Evolutionary conservation across 805 yeast species (phyloP), one percentile per base, ranked within the genome.

Genomic region (Suhomyces xylopsoci): DNA sequence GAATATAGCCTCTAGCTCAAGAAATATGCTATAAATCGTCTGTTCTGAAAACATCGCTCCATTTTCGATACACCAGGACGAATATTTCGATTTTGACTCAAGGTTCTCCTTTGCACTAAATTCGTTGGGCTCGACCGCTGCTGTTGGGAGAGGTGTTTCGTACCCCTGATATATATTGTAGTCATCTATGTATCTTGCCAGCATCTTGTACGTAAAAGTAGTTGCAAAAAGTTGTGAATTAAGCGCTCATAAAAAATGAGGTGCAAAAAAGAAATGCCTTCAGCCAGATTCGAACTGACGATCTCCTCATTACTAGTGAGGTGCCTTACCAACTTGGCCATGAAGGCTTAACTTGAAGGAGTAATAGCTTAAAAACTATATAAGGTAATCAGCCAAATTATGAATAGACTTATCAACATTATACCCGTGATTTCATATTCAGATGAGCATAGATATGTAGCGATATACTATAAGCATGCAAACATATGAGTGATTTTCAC

Each of bases 11-110:
- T 81, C 76, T 47, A 92, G 65, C 25, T 80, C 80, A 22, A 70
- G 67, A 63, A 92, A 88, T 7, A 88, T 81, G 4, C 67, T 74
- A 53, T 71, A 70, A n/a, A 92, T 86, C 57, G 83, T 86, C 38
- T 74, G 79, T 20, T 66, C 71, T 0, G 64, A 26, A 14, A 54
- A 7, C 34, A 51, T 47, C 24, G 61, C 51, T 7, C 51, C 59
- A 46, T 58, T 58, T 19, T 57, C 58, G 8, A 34, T 4, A 47
- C 59, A 56, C 63, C 62, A 59, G 2, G 60, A 51, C 2, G 52
- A 45, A 45, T 57, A 52, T 17, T 32, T n/a, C n/a, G 43, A 19
- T 1, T 38, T 20, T 14, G 28, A 19, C 12, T 46, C 22, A 17
- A 15, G 10, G 15, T 14, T 25, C 22, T 26, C 24, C 19, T 19